Base-by-base conservation (phyloP, 208 protist genomes). In the Leishmania tarentolae region DNA sequence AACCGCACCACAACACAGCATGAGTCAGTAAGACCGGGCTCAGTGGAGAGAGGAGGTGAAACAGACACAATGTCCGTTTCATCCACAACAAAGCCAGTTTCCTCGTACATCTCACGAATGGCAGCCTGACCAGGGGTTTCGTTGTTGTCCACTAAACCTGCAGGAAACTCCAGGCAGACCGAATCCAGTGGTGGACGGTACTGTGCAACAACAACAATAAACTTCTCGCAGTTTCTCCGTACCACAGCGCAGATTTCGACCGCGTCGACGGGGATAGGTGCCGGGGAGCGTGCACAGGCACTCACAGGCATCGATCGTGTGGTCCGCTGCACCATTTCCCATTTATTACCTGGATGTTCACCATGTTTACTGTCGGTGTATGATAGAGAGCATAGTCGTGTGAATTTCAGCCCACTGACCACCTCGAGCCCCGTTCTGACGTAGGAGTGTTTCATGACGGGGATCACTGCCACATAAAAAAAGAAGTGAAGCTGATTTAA, bases 141-240 rank as follows among this genome's bases (percentile, higher is more conserved):
- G 19, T 80, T 83, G 1, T 70, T 81, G 57, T 98, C 92, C 28
- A 98, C 82, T 69, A 98, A 86, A 3, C 95, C 95, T 24, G 93
- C 91, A 24, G 95, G 95, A 86, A 98, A 96, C 66, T 98, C 93
- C 24, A 96, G 53, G 17, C 83, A 84, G 5, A 94, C 50, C 11
- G 85, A 81, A 85, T 95, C 92, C 31, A 98, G 35, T 3, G 95
- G 92, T 11, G 93, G 92, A 37, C 95, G 89, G 85, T 95, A 98
- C 71, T 98, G 95, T 31, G 86, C 86, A 70, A 98, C 91, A 5
- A 98, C 81, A 76, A 97, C 87, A 46, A 96, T 68, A 75, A 88
- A 94, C 42, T 69, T 80, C 44, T 87, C 74, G 2, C 73, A 59
- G 9, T n/a, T 74, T 69, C 83, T 78, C 52, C 78, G 75, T 11